Conservation (phyloP, 2,329 filamentous ascomycete species). For the Pyrenophora tritici-repentis region DNA sequence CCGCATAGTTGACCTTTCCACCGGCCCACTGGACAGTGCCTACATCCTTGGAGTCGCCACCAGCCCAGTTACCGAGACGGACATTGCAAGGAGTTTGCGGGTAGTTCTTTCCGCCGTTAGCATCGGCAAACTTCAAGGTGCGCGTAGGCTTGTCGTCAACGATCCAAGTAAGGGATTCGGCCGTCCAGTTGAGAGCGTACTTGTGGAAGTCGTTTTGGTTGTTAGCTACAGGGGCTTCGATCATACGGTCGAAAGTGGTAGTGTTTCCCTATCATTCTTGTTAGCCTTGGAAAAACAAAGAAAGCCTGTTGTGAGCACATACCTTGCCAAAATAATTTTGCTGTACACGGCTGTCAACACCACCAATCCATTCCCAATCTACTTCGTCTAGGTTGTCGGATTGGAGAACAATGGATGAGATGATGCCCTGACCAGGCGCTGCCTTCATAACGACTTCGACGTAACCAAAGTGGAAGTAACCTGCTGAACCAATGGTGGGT, state of each 20-base stretch:
- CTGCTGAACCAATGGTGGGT: conserved; percentile 73
- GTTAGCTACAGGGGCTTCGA: conserved; percentile 61
- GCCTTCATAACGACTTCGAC: conserved; percentile 80
- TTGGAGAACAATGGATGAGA: conserved; percentile 81
- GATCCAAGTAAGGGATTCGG: conserved; percentile 67
- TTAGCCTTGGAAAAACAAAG: conserved; percentile 23
- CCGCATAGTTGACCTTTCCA: conserved; percentile 56
- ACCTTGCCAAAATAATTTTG: conserved; percentile 77
- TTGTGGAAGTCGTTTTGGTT: conserved; percentile 66
- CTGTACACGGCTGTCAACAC: conserved; percentile 65
- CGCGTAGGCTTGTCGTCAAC: conserved; percentile 72
- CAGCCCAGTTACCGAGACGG: conserved; percentile 54
- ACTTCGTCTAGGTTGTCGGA: conserved; percentile 86
- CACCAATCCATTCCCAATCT: conserved; percentile 81
- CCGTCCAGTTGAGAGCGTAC: conserved; percentile 75
- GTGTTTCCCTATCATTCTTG: conserved; percentile 66
- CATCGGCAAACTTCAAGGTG: conserved; percentile 63
- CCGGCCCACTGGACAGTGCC: conserved; percentile 72
- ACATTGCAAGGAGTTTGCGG: conserved; percentile 77
- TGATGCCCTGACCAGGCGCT: conserved; percentile 73
- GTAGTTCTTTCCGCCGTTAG: conserved; percentile 64
- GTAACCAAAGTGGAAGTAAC: conserved; percentile 85
- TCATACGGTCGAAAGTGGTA: conserved; percentile 71
- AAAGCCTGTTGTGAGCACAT: neutral
- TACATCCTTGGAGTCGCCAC: conserved; percentile 54